phyloP scores from a whole-genome alignment of 2,329 filamentous ascomycete species.

The Myriosclerotinia duriaeana region DNA sequence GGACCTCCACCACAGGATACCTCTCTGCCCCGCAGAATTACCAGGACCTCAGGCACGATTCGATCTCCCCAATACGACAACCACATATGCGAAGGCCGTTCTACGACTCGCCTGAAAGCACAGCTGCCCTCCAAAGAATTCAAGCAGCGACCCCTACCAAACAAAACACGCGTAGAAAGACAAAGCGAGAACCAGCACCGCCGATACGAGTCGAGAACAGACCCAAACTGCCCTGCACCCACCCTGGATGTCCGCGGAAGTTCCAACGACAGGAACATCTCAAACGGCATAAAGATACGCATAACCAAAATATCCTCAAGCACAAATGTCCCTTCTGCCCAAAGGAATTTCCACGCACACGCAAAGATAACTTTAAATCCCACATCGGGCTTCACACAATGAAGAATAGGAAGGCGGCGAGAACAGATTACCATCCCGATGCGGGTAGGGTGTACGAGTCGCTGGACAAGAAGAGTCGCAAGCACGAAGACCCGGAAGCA shows the following conservation, averaged over 20 bases:
- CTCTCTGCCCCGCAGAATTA: neutral
- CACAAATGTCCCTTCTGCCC: slow-evolving; percentile 32
- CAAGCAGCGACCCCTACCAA: slow-evolving; percentile 18
- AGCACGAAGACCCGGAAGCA: neutral
- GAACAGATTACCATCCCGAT: slow-evolving; percentile 25
- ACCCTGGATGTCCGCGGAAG: slow-evolving; percentile 46
- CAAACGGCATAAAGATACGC: slow-evolving; percentile 50
- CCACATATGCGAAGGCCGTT: slow-evolving; percentile 13
- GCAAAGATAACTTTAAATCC: slow-evolving; percentile 35
- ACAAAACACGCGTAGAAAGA: slow-evolving; percentile 3
- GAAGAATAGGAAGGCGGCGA: slow-evolving; percentile 23
- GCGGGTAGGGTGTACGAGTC: slow-evolving; percentile 2
- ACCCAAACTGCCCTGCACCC: slow-evolving; percentile 46
- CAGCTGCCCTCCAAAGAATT: slow-evolving; percentile 26
- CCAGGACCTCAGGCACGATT: slow-evolving; percentile 1
- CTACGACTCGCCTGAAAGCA: slow-evolving; percentile 13
- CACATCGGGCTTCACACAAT: slow-evolving; percentile 31
- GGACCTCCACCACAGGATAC: slow-evolving; percentile 1
- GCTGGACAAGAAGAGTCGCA: slow-evolving; percentile 11
- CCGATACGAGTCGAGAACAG: slow-evolving; percentile 36
- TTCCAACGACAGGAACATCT: slow-evolving; percentile 52
- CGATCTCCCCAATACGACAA: slow-evolving; percentile 23
- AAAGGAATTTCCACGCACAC: slow-evolving; percentile 30
- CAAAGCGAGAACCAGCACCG: slow-evolving; percentile 9
- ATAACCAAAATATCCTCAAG: slow-evolving; percentile 29